phyloP scores from a whole-genome alignment of 1,284 basidiomycete species.

The Hemileia vastatrix region DNA sequence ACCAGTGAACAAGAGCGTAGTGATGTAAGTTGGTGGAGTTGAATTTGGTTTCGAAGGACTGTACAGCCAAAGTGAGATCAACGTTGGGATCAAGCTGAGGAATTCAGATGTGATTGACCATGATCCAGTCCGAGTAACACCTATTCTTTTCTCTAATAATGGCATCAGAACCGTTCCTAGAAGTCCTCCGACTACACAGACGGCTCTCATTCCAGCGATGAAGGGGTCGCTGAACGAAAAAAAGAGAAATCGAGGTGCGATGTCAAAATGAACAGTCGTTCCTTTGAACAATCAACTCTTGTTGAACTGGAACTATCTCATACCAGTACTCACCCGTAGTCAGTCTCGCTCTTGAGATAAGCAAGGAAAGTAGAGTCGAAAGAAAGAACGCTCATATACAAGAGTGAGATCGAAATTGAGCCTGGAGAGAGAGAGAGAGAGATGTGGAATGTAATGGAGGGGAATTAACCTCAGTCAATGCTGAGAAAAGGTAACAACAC shows the following conservation, averaged over 20 bases:
- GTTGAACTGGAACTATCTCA: too few relatives aligned
- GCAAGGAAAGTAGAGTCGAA: slow-evolving; percentile 38
- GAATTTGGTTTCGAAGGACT: slow-evolving; percentile 19
- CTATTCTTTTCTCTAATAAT: slow-evolving; percentile 47
- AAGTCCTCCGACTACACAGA: slow-evolving; percentile 49
- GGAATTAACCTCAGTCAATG: too few relatives aligned
- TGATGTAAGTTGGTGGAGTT: slow-evolving; percentile 47
- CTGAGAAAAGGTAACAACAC: slow-evolving; percentile 17
- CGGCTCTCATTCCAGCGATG: slow-evolving; percentile 52
- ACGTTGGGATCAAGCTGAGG: slow-evolving; percentile 47
- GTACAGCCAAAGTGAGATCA: slow-evolving; percentile 44
- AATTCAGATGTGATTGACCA: slow-evolving; percentile 50
- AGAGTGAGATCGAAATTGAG: slow-evolving; percentile 50
- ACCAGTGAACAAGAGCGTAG: slow-evolving; percentile 45
- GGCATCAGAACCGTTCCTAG: slow-evolving; percentile 50
- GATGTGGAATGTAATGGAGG: too few relatives aligned
- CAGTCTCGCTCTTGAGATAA: slow-evolving; percentile 37
- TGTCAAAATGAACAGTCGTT: too few relatives aligned
- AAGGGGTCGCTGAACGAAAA: slow-evolving; percentile 50
- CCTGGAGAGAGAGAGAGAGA: too few relatives aligned
- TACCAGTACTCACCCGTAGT: slow-evolving; percentile 25
- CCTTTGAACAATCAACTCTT: too few relatives aligned
- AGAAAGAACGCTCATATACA: slow-evolving; percentile 51
- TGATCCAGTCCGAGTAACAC: slow-evolving; percentile 49
- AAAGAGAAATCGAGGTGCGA: too few relatives aligned